A percentile compares a stretch with the other conserved stretches of the same genome.
Evolutionary conservation across 208 protist species (phyloP).

Genomic region (Angomonas deanei): DNA sequence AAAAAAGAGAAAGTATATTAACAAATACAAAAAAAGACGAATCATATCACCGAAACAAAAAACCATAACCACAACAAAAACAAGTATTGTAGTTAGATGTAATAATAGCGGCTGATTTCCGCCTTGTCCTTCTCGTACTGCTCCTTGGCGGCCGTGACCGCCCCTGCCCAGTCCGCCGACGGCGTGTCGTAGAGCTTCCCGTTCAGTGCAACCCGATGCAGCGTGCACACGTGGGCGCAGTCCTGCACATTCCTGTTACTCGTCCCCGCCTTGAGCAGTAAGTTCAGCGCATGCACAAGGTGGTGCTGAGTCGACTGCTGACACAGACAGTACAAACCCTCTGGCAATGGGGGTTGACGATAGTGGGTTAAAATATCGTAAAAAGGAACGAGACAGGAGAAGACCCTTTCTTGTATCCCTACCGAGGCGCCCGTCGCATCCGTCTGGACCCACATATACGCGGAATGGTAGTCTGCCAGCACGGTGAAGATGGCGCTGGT

Average conservation of each 20-base stretch:
- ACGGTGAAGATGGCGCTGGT: slow-evolving; percentile 40
- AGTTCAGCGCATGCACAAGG: not conserved
- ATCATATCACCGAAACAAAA: too few relatives aligned
- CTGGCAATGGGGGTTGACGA: not conserved
- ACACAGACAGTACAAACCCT: not conserved
- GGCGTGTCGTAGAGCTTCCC: not conserved
- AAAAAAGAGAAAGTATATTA: not conserved
- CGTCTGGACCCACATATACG: not conserved
- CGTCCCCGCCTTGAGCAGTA: not conserved
- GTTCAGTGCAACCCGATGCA: not conserved
- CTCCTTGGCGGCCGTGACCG: too few relatives aligned
- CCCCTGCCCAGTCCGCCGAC: not conserved
- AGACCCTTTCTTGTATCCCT: not conserved
- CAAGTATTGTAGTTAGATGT: too few relatives aligned
- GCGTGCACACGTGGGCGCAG: not conserved
- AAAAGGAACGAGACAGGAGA: slow-evolving; percentile 1
- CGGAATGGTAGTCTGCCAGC: not conserved
- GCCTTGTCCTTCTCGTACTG: too few relatives aligned
- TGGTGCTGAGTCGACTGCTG: not conserved
- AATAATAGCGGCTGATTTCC: too few relatives aligned
- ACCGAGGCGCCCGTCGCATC: not conserved
- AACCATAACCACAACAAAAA: too few relatives aligned
- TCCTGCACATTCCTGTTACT: not conserved
- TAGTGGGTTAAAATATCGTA: not conserved
- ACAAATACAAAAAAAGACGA: too few relatives aligned